phyloP scores from a whole-genome alignment of 192 early-diverging fungal species.

The Dissophora ornata region DNA sequence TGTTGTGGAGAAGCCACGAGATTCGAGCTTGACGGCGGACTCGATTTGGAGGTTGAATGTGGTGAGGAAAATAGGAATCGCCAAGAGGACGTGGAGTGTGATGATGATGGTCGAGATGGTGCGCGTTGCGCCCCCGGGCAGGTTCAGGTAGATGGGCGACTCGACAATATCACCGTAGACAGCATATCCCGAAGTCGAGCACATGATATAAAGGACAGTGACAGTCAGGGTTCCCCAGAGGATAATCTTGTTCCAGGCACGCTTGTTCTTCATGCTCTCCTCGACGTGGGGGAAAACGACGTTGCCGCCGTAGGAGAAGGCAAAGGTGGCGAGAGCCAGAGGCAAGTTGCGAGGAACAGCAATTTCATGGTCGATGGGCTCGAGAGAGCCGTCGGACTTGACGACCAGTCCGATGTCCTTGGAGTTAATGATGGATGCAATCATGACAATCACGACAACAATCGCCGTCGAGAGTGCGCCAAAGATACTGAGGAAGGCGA shows the following conservation, averaged over 20 bases:
- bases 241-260: slow-evolving; percentile 69
- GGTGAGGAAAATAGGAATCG: slow-evolving; percentile 73
- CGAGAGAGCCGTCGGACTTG: not conserved
- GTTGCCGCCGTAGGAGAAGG: slow-evolving; percentile 79
- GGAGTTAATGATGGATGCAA: slow-evolving; percentile 60
- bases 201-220: slow-evolving; percentile 70
- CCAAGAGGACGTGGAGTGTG: slow-evolving; percentile 74
- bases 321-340: slow-evolving; percentile 71
- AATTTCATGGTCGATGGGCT: slow-evolving; percentile 45
- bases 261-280: slow-evolving; percentile 71
- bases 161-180: slow-evolving; percentile 68
- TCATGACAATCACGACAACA: slow-evolving; percentile 70
- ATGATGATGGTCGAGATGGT: slow-evolving; percentile 71
- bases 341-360: slow-evolving; percentile 68
- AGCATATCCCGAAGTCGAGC: slow-evolving; percentile 70
- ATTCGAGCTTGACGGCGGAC: slow-evolving; percentile 60
- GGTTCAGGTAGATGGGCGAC: slow-evolving; percentile 72
- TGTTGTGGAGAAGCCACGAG: slow-evolving; percentile 43
- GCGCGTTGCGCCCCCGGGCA: slow-evolving; percentile 64
- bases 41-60: slow-evolving; percentile 74
- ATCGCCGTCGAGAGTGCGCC: slow-evolving; percentile 71
- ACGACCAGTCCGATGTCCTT: slow-evolving; percentile 50
- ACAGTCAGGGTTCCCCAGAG: slow-evolving; percentile 62
- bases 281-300: slow-evolving; percentile 81
- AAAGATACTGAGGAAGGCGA: slow-evolving; percentile 67